Percentiles rank a stretch among this genome's conserved stretches.
Conservation (phyloP, 306 rosid genomes). For the Lathyrus sativus region DNA sequence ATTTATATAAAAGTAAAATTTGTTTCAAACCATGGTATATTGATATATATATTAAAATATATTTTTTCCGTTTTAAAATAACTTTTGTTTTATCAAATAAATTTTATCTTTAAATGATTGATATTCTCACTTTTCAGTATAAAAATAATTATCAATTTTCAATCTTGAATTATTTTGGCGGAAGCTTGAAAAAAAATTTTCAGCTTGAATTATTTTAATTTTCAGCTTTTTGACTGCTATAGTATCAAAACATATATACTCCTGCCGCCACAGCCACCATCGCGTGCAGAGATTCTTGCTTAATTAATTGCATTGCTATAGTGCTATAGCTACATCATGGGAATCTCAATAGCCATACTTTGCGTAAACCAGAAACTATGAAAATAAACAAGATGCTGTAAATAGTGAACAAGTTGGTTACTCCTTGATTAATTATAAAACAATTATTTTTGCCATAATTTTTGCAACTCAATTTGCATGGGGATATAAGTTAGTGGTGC, state of each 20-base stretch:
- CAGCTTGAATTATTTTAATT: no score
- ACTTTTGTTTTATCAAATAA: no score
- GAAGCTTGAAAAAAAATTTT: no score
- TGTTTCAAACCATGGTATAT: no score
- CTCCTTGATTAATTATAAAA: background rate
- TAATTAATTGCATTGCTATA: background rate
- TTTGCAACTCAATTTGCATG: background rate
- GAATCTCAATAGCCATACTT: conserved; percentile 12
- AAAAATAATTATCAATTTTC: no score
- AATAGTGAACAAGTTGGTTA: background rate
- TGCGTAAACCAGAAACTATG: background rate
- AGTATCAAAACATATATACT: conserved; percentile 24
- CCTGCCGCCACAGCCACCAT: conserved; percentile 24
- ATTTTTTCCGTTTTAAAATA: no score
- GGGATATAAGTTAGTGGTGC: background rate
- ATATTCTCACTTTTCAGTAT: no score
- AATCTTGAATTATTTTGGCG: no score
- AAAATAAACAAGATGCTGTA: background rate
- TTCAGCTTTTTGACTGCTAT: no score
- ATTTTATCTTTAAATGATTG: no score
- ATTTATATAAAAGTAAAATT: no score
- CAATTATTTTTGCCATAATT: background rate
- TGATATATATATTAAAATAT: no score
- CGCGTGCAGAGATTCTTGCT: conserved; percentile 4
- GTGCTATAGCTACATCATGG: background rate